These are phyloP conservation scores for Aurantiochytrium sp. DNA, from an alignment of 108 stramenopile species.

Conservation along the genomic window DNA sequence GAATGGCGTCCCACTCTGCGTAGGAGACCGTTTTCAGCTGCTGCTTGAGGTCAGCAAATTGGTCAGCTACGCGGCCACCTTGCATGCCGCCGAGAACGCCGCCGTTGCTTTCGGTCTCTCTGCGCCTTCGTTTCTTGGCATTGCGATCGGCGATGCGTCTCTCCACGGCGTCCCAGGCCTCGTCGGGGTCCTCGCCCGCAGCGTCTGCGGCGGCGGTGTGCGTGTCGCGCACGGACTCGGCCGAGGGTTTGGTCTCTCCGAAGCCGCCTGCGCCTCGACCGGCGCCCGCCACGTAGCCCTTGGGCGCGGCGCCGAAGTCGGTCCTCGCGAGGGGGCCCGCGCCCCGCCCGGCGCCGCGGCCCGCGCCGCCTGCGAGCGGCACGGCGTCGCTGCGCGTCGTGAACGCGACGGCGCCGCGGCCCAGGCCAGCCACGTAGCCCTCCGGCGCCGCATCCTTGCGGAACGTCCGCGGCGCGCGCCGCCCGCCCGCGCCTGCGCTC, in stretches of 20 bases:
- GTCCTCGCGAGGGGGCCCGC: neutral
- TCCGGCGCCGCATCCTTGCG: neutral
- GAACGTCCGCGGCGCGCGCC: neutral
- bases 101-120: constrained; percentile 19
- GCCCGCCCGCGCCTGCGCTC: neutral
- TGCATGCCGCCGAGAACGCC: constrained; percentile 23
- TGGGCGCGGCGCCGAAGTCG: constrained; percentile 64
- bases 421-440: constrained; percentile 86
- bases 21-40: constrained; percentile 72
- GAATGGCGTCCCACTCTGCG: constrained; percentile 90
- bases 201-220: constrained; percentile 22
- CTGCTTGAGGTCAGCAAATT: constrained; percentile 89
- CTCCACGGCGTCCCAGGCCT: constrained; percentile 86
- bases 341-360: neutral
- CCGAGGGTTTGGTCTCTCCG: constrained; percentile 22
- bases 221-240: constrained; percentile 24
- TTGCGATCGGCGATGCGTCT: constrained; percentile 69
- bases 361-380: constrained; percentile 37
- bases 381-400: constrained; percentile 91
- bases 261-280: constrained; percentile 23
- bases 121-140: constrained; percentile 46
- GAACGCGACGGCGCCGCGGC: constrained; percentile 93
- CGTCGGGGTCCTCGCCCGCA: constrained; percentile 91
- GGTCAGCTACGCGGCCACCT: constrained; percentile 65
- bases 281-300: constrained; percentile 69